phyloP scores from a whole-genome alignment of 179 eudicot genomes.

The Dionaea muscipula region DNA sequence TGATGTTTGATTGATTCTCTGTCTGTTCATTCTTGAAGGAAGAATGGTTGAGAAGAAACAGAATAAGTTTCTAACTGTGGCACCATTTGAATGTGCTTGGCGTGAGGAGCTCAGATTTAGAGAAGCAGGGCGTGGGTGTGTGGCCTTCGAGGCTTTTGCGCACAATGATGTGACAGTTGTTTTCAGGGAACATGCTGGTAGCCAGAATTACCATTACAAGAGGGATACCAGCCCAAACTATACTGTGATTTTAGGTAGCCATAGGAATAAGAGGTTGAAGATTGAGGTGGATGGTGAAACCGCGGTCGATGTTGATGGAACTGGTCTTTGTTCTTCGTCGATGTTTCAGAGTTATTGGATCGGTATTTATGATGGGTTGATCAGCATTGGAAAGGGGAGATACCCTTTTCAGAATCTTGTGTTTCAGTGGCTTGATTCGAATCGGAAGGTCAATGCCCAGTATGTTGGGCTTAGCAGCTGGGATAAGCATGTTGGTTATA shows the following conservation, averaged over 20 bases:
- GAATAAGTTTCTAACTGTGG: constrained; percentile 61
- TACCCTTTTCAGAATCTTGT: constrained; percentile 93
- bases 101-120: constrained; percentile 64
- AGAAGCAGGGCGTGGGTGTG: constrained; percentile 93
- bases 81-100: constrained; percentile 98
- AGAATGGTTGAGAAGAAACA: constrained; percentile 50
- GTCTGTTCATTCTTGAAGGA: constrained; percentile 7
- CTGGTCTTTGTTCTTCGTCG: constrained; percentile 66
- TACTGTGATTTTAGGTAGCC: constrained; percentile 83
- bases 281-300: constrained; percentile 83
- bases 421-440: constrained; percentile 88
- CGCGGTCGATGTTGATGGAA: constrained; percentile 72
- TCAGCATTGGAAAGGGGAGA: constrained; percentile 87
- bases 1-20: constrained; percentile 8
- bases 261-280: constrained; percentile 61
- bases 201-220: constrained; percentile 86
- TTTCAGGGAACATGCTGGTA: constrained; percentile 81
- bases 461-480: constrained; percentile 96
- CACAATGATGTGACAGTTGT: constrained; percentile 86
- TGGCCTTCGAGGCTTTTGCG: constrained; percentile 90
- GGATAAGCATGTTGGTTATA: constrained; percentile 95
- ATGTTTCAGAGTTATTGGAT: constrained; percentile 94
- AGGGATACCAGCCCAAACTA: constrained; percentile 87
- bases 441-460: constrained; percentile 70
- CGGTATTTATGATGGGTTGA: constrained; percentile 83